Evolutionary conservation across 768 basidiomycete species (phyloP).

Genomic region (Filobasidium wieringae): DNA sequence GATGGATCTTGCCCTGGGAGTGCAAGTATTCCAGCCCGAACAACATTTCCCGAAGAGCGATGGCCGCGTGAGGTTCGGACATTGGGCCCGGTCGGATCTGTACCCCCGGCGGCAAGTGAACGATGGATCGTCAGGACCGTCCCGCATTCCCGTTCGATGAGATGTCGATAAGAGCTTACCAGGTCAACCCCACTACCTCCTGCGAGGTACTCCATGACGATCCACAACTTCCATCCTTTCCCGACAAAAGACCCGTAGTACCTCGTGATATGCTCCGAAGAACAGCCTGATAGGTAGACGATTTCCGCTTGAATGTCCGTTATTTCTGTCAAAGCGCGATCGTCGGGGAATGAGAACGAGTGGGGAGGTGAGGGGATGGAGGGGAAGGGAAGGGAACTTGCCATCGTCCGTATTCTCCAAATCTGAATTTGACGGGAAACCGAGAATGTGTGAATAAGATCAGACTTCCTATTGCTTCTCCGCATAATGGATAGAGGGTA

Average conservation of each 20-base stretch:
- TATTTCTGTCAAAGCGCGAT: slow-evolving; percentile 46
- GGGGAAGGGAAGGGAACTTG: background rate
- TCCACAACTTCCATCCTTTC: slow-evolving; percentile 94
- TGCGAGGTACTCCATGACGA: slow-evolving; percentile 96
- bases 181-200: slow-evolving; percentile 98
- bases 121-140: slow-evolving; percentile 1
- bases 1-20: slow-evolving; percentile 86
- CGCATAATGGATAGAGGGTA: too few species aligned
- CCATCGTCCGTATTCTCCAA: slow-evolving; percentile 94
- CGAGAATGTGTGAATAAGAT: slow-evolving; percentile 7
- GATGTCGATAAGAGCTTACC: slow-evolving; percentile 25
- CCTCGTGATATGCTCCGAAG: slow-evolving; percentile 88
- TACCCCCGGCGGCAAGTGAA: background rate
- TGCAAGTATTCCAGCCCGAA: slow-evolving; percentile 94
- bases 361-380: too few species aligned
- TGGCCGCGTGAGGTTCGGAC: slow-evolving; percentile 85
- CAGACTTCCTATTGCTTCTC: background rate
- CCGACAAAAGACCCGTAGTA: slow-evolving; percentile 91
- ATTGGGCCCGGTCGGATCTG: slow-evolving; percentile 78
- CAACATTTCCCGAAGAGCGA: slow-evolving; percentile 84
- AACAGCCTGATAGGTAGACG: slow-evolving; percentile 85
- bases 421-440: slow-evolving; percentile 46
- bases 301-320: slow-evolving; percentile 98
- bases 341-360: background rate
- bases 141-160: background rate